Conservation (phyloP, 495 filamentous ascomycete genomes). For the Lepraria neglecta region DNA sequence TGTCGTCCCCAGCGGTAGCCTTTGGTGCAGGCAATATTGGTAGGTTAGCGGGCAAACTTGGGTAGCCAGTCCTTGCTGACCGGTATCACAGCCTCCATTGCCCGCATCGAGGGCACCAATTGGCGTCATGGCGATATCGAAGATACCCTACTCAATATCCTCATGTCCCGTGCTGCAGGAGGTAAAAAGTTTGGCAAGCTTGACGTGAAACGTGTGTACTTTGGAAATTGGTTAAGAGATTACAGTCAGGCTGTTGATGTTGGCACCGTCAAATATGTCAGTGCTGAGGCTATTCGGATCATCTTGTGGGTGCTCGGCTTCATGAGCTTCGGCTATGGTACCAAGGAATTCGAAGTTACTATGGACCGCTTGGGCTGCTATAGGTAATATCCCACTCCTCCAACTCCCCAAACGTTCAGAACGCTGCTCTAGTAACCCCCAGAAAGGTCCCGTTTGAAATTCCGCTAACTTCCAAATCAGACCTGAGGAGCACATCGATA, state of each 20-base stretch:
- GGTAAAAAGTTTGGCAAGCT: conserved; percentile 84
- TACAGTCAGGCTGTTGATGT: conserved; percentile 66
- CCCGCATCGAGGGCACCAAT: conserved; percentile 74
- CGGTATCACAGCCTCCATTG: conserved; percentile 46
- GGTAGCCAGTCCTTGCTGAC: conserved; percentile 12
- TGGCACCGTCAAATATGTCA: conserved; percentile 80
- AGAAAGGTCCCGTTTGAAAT: neutral
- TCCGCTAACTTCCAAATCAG: conserved; percentile 31
- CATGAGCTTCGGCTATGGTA: conserved; percentile 68
- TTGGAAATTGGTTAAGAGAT: conserved; percentile 89
- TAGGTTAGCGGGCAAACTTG: conserved; percentile 20
- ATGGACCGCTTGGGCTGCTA: conserved; percentile 82
- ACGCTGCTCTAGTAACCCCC: neutral
- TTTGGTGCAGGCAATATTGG: conserved; percentile 88
- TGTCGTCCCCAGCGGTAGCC: conserved; percentile 58
- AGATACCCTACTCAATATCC: conserved; percentile 70
- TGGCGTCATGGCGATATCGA: conserved; percentile 92
- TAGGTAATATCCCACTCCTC: conserved; percentile 8
- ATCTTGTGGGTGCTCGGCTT: conserved; percentile 61
- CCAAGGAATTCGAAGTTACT: conserved; percentile 86
- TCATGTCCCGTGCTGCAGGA: conserved; percentile 69
- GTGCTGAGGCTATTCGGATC: conserved; percentile 80
- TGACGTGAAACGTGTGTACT: conserved; percentile 76
- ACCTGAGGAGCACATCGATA: conserved; percentile 85
- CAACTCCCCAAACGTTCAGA: neutral